Evolutionary conservation across 495 filamentous ascomycete genomes (phyloP), one percentile per base, ranked within the genome.

Genomic region (Lasiosphaeria miniovina): DNA sequence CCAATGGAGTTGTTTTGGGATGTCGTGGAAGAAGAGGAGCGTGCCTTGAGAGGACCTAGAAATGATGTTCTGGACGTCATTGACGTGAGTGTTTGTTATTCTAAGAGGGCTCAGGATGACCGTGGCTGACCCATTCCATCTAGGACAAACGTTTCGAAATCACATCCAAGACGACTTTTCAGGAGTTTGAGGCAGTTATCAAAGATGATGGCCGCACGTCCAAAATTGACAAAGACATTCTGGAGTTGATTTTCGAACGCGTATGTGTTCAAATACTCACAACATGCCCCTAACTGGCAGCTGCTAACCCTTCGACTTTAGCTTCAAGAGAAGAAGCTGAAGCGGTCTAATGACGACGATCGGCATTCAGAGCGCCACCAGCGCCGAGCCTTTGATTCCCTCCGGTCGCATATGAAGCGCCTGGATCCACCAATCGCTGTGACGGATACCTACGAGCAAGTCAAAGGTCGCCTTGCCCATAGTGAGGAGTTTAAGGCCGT

Each of bases 1-100:
- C 90, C 93, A n/a, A 79, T 96, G 60, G 94, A 99, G 59, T 78
- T 99, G 8, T 96, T 98, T 75, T 96, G 95, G 93, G 95, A 99
- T 74, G 81, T 92, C 52, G 83, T 98, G 14, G 93, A 96, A 69
- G 93, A 97, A 72, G 91, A 96, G 73, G 92, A 98, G 61, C 84
- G 88, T 52, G 85, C 86, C 17, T 76, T 98, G 14, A 87, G 95
- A 46, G 83, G 83, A 52, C 88, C 87, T 51, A 83, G 93, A 36
- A 95, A 95, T 70, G 85, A 92, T 67, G 88, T 95, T 4, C 78
- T 93, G 52, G 94, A 98, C 71, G 90, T 95, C 52, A 81, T 98
- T 61, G 92, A 96, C 77, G 91, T 94, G 71, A 81, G 88, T 77
- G 15, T 45, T 45, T 49, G n/a, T 4, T 41, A 50, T 36, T 4